Conservation (phyloP, 2,329 filamentous ascomycete genomes). For the Botrytis fragariae region DNA sequence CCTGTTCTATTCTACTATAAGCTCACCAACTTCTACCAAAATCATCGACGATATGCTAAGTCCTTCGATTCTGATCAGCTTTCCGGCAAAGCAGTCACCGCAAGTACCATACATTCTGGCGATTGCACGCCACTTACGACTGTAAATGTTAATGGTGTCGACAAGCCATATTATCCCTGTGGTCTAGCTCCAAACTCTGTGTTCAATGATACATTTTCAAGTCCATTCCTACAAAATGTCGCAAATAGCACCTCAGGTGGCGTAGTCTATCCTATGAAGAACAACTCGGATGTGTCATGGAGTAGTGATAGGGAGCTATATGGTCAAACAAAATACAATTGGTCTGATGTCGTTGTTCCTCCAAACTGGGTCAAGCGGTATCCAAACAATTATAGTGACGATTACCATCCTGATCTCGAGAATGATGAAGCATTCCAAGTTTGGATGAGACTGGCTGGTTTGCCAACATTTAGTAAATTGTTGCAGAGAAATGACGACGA, state of each 20-base stretch:
- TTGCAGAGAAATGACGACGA: constrained; percentile 75
- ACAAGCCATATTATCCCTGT: constrained; percentile 85
- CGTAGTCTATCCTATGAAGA: constrained; percentile 70
- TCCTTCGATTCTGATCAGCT: constrained; percentile 83
- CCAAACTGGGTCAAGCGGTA: constrained; percentile 79
- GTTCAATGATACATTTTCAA: constrained; percentile 88
- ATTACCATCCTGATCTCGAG: constrained; percentile 65
- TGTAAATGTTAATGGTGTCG: constrained; percentile 46
- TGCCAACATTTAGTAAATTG: constrained; percentile 93
- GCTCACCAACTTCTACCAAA: constrained; percentile 98
- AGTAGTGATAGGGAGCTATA: constrained; percentile 78
- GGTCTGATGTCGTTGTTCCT: constrained; percentile 69
- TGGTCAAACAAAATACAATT: constrained; percentile 63
- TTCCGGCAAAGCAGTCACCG: constrained; percentile 64
- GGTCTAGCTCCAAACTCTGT: constrained; percentile 94
- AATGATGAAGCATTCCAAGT: constrained; percentile 86
- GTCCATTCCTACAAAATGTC: constrained; percentile 51
- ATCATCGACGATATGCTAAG: constrained; percentile 93
- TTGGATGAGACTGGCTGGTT: constrained; percentile 96
- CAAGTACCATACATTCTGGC: constrained; percentile 60
- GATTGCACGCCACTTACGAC: constrained; percentile 72
- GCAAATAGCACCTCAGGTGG: constrained; percentile 40
- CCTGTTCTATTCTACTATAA: constrained; percentile 93
- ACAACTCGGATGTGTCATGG: constrained; percentile 77
- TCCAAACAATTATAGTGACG: constrained; percentile 64